These are phyloP conservation scores for Kwoniella shandongensis DNA, from an alignment of 768 basidiomycete genomes.

Conservation along the genomic window DNA sequence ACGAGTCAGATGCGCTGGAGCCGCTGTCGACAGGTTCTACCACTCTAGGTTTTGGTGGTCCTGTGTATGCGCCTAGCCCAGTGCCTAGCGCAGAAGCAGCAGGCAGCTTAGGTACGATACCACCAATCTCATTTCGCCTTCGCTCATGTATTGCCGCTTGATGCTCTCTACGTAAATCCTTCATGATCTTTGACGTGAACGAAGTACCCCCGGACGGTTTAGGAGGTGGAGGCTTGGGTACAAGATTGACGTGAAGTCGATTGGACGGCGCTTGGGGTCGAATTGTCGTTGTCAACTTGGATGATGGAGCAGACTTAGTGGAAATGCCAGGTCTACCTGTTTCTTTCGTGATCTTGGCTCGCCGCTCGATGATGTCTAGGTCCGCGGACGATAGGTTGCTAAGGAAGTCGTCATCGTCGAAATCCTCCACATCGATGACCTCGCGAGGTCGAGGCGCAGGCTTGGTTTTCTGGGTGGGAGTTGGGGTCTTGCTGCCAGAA, in stretches of 20 bases:
- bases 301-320: background rate
- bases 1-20: slow-evolving; percentile 45
- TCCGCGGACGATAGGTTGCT: slow-evolving; percentile 31
- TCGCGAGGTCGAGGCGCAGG: slow-evolving; percentile 13
- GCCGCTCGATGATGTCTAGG: slow-evolving; percentile 42
- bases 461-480: slow-evolving; percentile 11
- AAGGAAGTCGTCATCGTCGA: slow-evolving; percentile 45
- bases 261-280: slow-evolving; percentile 18
- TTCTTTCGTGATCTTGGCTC: slow-evolving; percentile 26
- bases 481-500: slow-evolving; percentile 15
- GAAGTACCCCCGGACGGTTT: slow-evolving; percentile 11
- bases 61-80: slow-evolving; percentile 39
- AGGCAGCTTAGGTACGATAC: slow-evolving; percentile 33
- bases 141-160: slow-evolving; percentile 16
- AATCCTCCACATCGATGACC: slow-evolving; percentile 24
- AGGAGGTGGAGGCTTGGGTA: slow-evolving; percentile 23
- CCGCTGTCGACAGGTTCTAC: slow-evolving; percentile 28
- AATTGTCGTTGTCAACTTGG: slow-evolving; percentile 17
- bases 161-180: slow-evolving; percentile 28
- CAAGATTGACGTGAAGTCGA: slow-evolving; percentile 39
- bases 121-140: slow-evolving; percentile 31
- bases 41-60: slow-evolving; percentile 12
- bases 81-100: slow-evolving; percentile 33
- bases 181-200: slow-evolving; percentile 41
- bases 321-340: slow-evolving; percentile 2